phyloP scores from a whole-genome alignment of 306 rosid species.

The Hylodesmum podocarpum region DNA sequence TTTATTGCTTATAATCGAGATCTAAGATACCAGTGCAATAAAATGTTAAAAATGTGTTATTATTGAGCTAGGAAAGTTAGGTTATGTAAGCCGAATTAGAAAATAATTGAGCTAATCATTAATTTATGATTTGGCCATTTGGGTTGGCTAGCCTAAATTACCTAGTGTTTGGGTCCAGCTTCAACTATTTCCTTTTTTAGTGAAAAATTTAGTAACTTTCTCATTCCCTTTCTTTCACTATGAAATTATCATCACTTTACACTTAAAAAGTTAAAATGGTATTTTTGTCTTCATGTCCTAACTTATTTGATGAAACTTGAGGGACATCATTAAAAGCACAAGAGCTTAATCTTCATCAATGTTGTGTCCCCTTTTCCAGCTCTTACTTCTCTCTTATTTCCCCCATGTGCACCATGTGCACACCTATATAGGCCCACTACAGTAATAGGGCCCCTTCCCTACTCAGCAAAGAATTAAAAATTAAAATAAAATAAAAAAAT shows the following conservation, averaged over 20 bases:
- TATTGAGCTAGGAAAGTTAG: neutral
- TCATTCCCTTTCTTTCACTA: neutral
- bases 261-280: neutral
- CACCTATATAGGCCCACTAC: neutral
- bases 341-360: neutral
- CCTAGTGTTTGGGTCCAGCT: neutral
- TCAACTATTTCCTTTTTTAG: neutral
- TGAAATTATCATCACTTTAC: neutral
- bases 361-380: conserved; percentile 1
- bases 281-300: neutral
- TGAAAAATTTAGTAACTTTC: neutral
- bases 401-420: conserved; percentile 16
- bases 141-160: neutral
- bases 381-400: neutral
- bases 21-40: no score
- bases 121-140: neutral
- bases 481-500: neutral
- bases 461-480: neutral
- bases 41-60: no score
- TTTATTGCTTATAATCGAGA: no score
- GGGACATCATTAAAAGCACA: neutral
- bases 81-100: neutral
- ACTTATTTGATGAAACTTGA: neutral
- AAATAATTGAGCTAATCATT: neutral
- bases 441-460: neutral